Conservation (phyloP, 2,329 filamentous ascomycete species). For the Epichloe festucae region DNA sequence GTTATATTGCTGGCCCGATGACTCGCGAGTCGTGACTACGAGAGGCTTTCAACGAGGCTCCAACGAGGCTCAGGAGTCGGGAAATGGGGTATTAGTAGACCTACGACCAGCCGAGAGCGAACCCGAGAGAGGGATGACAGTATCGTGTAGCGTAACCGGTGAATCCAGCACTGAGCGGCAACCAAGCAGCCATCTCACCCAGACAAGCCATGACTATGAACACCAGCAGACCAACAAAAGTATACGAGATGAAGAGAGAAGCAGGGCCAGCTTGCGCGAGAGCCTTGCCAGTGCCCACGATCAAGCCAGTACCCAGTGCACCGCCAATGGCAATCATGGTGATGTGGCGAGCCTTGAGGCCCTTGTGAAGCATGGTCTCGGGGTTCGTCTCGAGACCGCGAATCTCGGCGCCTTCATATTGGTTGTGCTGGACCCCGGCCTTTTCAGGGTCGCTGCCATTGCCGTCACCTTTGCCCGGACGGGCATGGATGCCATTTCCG, state of each 20-base stretch:
- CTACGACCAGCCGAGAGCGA: constrained; percentile 61
- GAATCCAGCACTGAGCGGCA: constrained; percentile 67
- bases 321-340: constrained; percentile 59
- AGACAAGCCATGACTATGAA: constrained; percentile 72
- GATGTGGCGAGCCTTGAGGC: constrained; percentile 41
- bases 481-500: constrained; percentile 7
- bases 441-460: constrained; percentile 10
- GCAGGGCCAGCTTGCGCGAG: constrained; percentile 44
- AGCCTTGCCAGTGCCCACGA: constrained; percentile 52
- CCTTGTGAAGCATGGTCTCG: constrained; percentile 36
- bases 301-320: constrained; percentile 61
- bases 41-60: background rate
- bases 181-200: constrained; percentile 75
- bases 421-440: constrained; percentile 5
- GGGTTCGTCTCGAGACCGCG: constrained; percentile 36
- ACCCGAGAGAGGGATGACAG: constrained; percentile 69
- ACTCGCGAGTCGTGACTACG: too few relatives aligned
- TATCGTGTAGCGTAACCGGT: constrained; percentile 70
- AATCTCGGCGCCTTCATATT: constrained; percentile 21
- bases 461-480: constrained; percentile 6
- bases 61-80: background rate
- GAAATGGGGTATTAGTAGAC: constrained; percentile 12
- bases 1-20: background rate
- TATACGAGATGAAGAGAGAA: constrained; percentile 59
- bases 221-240: constrained; percentile 56